Evolutionary conservation across 371 early-diverging fungal genomes (phyloP).

Genomic region (Zychaea mexicana): DNA sequence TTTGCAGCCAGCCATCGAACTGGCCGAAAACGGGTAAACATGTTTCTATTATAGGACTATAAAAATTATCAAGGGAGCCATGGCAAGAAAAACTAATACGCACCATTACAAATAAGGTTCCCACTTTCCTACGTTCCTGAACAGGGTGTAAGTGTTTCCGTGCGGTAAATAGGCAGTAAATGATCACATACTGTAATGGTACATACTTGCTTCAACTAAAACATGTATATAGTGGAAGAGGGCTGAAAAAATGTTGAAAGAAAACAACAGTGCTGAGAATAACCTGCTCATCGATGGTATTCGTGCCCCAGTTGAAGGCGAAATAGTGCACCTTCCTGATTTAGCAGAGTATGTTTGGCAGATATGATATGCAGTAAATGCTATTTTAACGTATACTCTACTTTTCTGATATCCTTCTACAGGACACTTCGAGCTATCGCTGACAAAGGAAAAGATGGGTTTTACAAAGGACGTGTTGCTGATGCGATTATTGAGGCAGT

Average conservation of each 20-base stretch:
- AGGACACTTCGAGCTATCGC: conserved; percentile 70
- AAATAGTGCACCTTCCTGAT: conserved; percentile 64
- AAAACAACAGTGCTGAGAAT: conserved; percentile 40
- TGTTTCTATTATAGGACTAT: not conserved
- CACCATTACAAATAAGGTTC: not conserved
- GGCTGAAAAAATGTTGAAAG: conserved; percentile 37
- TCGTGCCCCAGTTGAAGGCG: conserved; percentile 64
- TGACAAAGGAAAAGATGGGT: conserved; percentile 67
- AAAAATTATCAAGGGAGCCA: too few relatives aligned
- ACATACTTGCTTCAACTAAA: too few relatives aligned
- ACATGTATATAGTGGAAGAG: conserved; percentile 65
- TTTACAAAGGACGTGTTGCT: conserved; percentile 83
- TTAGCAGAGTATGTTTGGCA: conserved; percentile 69
- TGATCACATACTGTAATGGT: too few relatives aligned
- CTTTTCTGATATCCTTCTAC: not conserved
- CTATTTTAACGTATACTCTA: not conserved
- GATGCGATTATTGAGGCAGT: conserved; percentile 69
- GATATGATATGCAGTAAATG: too few relatives aligned
- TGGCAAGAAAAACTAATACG: not conserved
- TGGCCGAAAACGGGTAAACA: conserved; percentile 72
- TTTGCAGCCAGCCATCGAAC: conserved; percentile 69
- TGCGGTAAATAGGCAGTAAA: too few relatives aligned
- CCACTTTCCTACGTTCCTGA: too few relatives aligned
- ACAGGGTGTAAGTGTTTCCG: too few relatives aligned
- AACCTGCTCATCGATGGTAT: conserved; percentile 63